Conservation (phyloP, 768 basidiomycete genomes). For the Agrocybe praecox region DNA sequence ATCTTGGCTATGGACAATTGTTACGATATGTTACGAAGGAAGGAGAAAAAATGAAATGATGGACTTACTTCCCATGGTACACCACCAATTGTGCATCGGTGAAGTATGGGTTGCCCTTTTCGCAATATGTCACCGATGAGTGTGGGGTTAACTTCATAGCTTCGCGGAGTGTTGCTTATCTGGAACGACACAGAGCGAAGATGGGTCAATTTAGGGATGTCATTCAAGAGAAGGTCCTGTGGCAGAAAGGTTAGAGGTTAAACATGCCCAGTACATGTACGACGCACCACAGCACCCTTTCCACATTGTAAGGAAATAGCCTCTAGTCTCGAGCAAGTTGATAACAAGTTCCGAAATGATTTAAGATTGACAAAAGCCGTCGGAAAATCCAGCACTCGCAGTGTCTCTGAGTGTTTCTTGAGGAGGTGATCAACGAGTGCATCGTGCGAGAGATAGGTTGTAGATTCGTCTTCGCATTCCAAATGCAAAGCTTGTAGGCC, state of each 20-base stretch:
- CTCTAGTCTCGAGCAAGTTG: conserved; percentile 34
- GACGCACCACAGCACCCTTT: conserved; percentile 32
- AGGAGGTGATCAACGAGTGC: conserved; percentile 42
- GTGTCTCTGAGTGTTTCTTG: conserved; percentile 28
- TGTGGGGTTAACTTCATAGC: conserved; percentile 20
- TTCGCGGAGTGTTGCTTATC: conserved; percentile 31
- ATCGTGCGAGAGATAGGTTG: conserved; percentile 27
- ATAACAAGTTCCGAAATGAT: conserved; percentile 29
- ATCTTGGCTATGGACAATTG: neutral
- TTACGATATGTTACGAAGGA: neutral
- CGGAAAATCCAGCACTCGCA: conserved; percentile 34
- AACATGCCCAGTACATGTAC: neutral
- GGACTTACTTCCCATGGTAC: conserved; percentile 33
- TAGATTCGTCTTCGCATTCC: conserved; percentile 23
- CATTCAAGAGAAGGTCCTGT: conserved; percentile 26
- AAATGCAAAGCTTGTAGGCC: conserved; percentile 32
- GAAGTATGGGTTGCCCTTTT: conserved; percentile 20
- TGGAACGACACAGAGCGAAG: conserved; percentile 36
- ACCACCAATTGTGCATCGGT: conserved; percentile 33
- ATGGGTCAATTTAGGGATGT: conserved; percentile 11
- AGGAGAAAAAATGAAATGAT: too few relatives aligned
- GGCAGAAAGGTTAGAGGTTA: neutral
- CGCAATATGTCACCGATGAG: conserved; percentile 25
- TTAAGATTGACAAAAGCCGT: conserved; percentile 31
- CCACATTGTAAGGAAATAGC: conserved; percentile 34